phyloP scores from a whole-genome alignment of 306 rosid species.

The Sindora glabra region DNA sequence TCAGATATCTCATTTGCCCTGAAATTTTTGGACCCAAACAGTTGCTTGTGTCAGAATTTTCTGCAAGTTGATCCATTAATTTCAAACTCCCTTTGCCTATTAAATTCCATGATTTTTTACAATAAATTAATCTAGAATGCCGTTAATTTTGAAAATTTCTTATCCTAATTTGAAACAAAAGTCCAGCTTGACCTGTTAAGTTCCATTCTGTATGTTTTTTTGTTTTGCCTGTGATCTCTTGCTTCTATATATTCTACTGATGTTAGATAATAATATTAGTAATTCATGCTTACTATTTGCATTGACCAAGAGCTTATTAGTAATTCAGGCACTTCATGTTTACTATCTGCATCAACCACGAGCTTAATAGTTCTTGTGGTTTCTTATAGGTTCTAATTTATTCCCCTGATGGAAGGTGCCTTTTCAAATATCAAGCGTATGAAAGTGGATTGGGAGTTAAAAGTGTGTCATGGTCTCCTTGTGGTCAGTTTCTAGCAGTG shows the following conservation, averaged over 20 bases:
- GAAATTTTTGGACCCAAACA: too few species aligned
- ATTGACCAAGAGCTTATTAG: background rate
- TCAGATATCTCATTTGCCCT: too few species aligned
- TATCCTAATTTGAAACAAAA: too few species aligned
- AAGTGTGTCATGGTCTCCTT: constrained; percentile 94
- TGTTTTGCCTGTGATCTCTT: background rate
- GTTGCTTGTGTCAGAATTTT: too few species aligned
- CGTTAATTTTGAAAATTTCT: too few species aligned
- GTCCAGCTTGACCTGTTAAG: too few species aligned
- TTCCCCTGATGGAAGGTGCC: constrained; percentile 97
- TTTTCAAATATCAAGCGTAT: constrained; percentile 85
- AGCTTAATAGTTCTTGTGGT: constrained; percentile 16
- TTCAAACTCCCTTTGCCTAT: too few species aligned
- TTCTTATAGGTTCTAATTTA: constrained; percentile 75
- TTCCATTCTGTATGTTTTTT: background rate
- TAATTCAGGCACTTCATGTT: too few species aligned
- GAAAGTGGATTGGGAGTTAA: constrained; percentile 97
- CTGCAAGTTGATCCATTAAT: too few species aligned
- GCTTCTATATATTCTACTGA: background rate
- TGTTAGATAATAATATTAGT: background rate
- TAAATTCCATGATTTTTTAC: too few species aligned
- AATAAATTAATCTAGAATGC: too few species aligned
- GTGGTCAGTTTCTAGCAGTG: constrained; percentile 94
- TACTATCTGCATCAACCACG: constrained; percentile 2
- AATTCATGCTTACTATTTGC: constrained; percentile 5